These are phyloP conservation scores for Coelastrella sp. DNA, from an alignment of 139 green algal species.

Conservation along the genomic window DNA sequence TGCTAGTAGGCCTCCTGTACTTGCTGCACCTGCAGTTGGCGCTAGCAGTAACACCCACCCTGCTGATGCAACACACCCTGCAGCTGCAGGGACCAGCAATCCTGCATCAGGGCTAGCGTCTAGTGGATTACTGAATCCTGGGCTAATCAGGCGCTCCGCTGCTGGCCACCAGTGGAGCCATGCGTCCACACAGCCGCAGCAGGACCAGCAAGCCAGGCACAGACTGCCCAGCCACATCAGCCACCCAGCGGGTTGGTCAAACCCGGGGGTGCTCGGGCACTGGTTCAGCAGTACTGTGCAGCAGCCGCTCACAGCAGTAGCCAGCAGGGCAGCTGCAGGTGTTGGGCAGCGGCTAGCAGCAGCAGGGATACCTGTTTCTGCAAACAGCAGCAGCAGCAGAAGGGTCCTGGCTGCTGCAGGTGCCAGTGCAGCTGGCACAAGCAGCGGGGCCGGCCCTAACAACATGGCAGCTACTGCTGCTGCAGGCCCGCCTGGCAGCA, in stretches of 20 bases:
- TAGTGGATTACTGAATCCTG: background rate
- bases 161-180: slow-evolving; percentile 33
- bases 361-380: background rate
- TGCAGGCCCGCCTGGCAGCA: background rate
- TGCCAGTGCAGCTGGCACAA: background rate
- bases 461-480: background rate
- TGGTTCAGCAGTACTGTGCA: slow-evolving; percentile 13
- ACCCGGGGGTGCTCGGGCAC: background rate
- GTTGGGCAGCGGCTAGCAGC: slow-evolving; percentile 31
- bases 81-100: background rate
- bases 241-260: background rate
- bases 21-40: background rate
- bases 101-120: background rate
- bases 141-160: background rate
- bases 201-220: slow-evolving; percentile 24
- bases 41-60: background rate
- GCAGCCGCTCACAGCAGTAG: slow-evolving; percentile 32
- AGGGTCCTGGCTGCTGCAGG: background rate
- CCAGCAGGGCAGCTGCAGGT: slow-evolving; percentile 21
- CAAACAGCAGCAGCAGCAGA: background rate
- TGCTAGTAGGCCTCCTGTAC: background rate
- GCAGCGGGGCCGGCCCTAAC: background rate
- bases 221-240: background rate
- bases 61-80: background rate
- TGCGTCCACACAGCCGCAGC: slow-evolving; percentile 22